phyloP scores from a whole-genome alignment of 208 protist genomes.

The Leishmania guyanensis region DNA sequence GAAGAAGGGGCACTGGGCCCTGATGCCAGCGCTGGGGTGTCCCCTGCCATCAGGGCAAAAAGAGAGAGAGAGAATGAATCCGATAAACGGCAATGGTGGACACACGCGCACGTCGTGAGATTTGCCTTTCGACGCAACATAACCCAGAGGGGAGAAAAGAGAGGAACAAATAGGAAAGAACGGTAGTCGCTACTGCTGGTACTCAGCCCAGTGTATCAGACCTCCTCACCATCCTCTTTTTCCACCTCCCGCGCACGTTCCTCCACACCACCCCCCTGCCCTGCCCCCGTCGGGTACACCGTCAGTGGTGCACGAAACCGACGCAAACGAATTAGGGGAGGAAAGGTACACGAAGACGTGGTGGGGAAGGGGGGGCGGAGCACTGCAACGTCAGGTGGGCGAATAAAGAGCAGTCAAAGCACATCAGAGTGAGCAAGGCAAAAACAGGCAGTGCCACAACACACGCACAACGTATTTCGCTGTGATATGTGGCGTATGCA shows the following conservation, averaged over 20 bases:
- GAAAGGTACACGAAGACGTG: background rate
- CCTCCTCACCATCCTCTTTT: no score
- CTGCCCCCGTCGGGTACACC: background rate
- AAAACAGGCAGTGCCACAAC: background rate
- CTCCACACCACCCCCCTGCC: background rate
- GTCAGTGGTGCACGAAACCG: background rate
- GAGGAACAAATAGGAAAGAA: background rate
- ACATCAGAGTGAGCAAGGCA: background rate
- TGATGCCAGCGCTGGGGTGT: background rate
- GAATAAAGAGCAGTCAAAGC: background rate
- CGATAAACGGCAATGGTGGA: background rate
- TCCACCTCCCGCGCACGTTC: no score
- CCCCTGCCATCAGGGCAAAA: background rate
- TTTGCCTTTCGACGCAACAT: background rate
- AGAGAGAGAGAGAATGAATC: slow-evolving; percentile 1
- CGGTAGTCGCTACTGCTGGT: background rate
- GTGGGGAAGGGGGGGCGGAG: background rate
- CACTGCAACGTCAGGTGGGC: background rate
- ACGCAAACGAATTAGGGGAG: background rate
- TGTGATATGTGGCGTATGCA: background rate
- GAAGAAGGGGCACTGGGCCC: no score
- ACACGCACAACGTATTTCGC: background rate
- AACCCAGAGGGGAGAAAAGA: background rate
- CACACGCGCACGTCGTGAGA: background rate
- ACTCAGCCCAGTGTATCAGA: background rate